Evolutionary conservation across 441 rosid genomes (phyloP).

Genomic region (Melastoma candidum): DNA sequence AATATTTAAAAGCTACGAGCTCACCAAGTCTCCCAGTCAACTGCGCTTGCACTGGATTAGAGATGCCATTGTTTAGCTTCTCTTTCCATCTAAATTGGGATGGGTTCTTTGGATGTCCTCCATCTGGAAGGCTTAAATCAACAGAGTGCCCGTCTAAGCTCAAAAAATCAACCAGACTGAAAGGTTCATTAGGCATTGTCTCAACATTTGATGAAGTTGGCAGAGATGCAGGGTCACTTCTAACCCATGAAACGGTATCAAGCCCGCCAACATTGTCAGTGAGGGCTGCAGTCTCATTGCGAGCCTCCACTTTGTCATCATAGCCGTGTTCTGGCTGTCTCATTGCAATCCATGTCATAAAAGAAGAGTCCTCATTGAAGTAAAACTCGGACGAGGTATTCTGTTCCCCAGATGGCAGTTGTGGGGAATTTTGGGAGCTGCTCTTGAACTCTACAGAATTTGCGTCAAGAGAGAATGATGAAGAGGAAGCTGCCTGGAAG

Average conservation of each 20-base stretch:
- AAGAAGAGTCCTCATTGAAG: no score
- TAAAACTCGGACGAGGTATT: no score
- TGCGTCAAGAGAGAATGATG: neutral
- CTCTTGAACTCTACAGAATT: no score
- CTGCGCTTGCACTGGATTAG: conserved; percentile 36
- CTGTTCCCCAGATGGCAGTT: no score
- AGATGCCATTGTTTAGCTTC: conserved; percentile 41
- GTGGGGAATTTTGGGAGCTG: no score
- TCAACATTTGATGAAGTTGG: conserved; percentile 16
- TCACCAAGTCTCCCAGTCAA: conserved; percentile 72
- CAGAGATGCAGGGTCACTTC: conserved; percentile 20
- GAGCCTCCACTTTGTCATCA: conserved; percentile 19
- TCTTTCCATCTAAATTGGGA: conserved; percentile 43
- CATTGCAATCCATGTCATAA: no score
- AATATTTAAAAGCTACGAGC: conserved; percentile 64
- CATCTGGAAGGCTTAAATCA: conserved; percentile 21
- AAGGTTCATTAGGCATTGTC: conserved; percentile 8
- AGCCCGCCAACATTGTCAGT: conserved; percentile 15
- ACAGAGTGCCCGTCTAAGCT: conserved; percentile 19
- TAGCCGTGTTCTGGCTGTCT: no score
- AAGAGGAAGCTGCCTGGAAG: conserved; percentile 9
- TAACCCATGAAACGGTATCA: conserved; percentile 29
- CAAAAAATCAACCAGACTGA: conserved; percentile 14
- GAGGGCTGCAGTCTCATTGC: conserved; percentile 15
- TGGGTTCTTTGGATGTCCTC: conserved; percentile 17